Percentiles rank a stretch among this genome's conserved stretches.
phyloP scores from a whole-genome alignment of 192 early-diverging fungal species.

The Mortierella alpina region DNA sequence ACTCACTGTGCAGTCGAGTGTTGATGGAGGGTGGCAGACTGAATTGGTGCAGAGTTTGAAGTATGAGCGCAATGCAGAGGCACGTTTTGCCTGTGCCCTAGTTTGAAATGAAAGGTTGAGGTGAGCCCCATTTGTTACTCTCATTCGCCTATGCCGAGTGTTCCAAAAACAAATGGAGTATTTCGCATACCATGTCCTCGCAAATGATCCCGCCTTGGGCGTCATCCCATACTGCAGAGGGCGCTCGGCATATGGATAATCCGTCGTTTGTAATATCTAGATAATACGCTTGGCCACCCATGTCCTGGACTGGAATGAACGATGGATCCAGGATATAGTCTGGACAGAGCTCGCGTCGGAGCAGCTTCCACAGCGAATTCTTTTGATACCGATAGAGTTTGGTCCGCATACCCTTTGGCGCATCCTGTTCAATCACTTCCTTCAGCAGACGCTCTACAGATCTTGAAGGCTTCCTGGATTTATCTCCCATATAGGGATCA shows the following conservation, averaged over 20 bases:
- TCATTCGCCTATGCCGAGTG: too few relatives aligned
- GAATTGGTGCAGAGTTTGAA: slow-evolving; percentile 70
- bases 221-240: slow-evolving; percentile 49
- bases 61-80: slow-evolving; percentile 73
- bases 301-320: slow-evolving; percentile 47
- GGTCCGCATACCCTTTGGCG: slow-evolving; percentile 59
- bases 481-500: slow-evolving; percentile 7
- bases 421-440: not conserved
- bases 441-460: not conserved
- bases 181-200: slow-evolving; percentile 77
- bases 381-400: slow-evolving; percentile 70
- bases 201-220: slow-evolving; percentile 79
- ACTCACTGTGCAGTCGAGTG: slow-evolving; percentile 48
- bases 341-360: slow-evolving; percentile 74
- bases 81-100: slow-evolving; percentile 86
- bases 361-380: slow-evolving; percentile 77
- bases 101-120: not conserved
- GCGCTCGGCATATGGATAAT: slow-evolving; percentile 20
- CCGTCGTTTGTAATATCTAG: slow-evolving; percentile 17
- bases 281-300: slow-evolving; percentile 50
- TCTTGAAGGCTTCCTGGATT: not conserved
- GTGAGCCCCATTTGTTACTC: not conserved
- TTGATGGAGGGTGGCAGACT: slow-evolving; percentile 58
- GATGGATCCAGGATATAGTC: slow-evolving; percentile 63
- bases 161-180: not conserved